A percentile compares a stretch with the other conserved stretches of the same genome.
phyloP scores from a whole-genome alignment of 345 rosid genomes.

The Euclidium syriacum region DNA sequence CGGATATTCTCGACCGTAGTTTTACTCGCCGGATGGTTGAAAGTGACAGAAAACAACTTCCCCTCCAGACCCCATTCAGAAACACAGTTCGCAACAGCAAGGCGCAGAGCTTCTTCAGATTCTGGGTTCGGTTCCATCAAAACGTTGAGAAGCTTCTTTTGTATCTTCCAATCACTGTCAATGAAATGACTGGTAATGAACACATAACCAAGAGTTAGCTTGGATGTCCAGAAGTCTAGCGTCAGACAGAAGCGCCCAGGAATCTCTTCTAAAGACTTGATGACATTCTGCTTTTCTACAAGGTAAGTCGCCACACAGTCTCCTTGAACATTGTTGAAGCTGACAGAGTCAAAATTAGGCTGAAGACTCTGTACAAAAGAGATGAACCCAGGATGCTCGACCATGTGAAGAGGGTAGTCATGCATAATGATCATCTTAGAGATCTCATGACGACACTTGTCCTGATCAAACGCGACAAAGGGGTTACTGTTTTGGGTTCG shows the following conservation, averaged over 20 bases:
- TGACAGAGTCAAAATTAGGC: conserved; percentile 62
- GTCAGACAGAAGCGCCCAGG: conserved; percentile 78
- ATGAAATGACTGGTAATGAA: conserved; percentile 75
- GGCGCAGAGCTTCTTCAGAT: conserved; percentile 62
- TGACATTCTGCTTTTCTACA: conserved; percentile 70
- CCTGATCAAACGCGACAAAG: conserved; percentile 59
- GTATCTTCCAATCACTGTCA: conserved; percentile 78
- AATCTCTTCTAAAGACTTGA: conserved; percentile 60
- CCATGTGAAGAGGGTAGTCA: conserved; percentile 86
- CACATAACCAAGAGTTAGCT: conserved; percentile 61
- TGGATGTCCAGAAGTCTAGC: conserved; percentile 69
- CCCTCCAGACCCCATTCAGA: conserved; percentile 83
- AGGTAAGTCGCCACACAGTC: conserved; percentile 85
- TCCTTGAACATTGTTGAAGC: conserved; percentile 78
- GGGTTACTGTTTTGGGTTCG: conserved; percentile 41
- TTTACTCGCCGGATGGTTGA: conserved; percentile 48
- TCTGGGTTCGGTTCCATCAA: conserved; percentile 82
- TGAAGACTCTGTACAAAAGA: conserved; percentile 75
- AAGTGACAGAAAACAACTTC: conserved; percentile 69
- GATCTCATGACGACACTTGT: conserved; percentile 69
- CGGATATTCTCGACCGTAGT: conserved; percentile 58
- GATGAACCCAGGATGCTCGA: conserved; percentile 72
- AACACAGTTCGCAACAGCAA: conserved; percentile 75
- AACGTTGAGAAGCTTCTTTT: conserved; percentile 70
- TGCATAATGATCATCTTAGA: conserved; percentile 85